A percentile compares a stretch with the other conserved stretches of the same genome.
These are phyloP conservation scores for Loxodes magnus DNA, from an alignment of 73 alveolate genomes.

Conservation along the genomic window DNA sequence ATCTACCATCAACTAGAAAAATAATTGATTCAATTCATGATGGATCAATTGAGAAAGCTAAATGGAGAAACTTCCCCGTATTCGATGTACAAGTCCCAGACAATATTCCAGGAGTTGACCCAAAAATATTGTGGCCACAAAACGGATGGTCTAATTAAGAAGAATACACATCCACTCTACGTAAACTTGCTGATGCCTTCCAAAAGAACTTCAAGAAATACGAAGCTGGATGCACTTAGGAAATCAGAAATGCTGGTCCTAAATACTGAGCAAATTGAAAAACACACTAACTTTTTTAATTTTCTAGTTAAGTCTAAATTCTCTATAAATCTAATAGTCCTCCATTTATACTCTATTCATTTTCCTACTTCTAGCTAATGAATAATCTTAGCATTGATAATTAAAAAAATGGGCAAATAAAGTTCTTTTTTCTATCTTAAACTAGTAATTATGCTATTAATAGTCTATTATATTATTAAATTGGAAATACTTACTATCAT, in stretches of 20 bases:
- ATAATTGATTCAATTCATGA: slow-evolving; percentile 87
- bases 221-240: slow-evolving; percentile 24
- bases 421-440: too few species aligned
- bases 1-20: slow-evolving; percentile 68
- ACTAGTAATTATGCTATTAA: too few species aligned
- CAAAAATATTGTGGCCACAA: slow-evolving; percentile 45
- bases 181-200: not conserved
- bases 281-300: too few species aligned
- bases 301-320: too few species aligned
- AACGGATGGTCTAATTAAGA: slow-evolving; percentile 5
- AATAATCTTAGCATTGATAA: too few species aligned
- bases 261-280: too few species aligned
- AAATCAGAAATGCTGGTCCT: slow-evolving; percentile 28
- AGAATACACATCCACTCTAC: not conserved
- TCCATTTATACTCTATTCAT: too few species aligned
- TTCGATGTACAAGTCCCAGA: slow-evolving; percentile 70
- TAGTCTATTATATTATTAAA: too few species aligned
- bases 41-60: slow-evolving; percentile 61
- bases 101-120: slow-evolving; percentile 61
- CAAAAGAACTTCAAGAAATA: slow-evolving; percentile 35
- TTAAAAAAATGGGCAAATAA: too few species aligned
- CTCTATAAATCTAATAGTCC: too few species aligned
- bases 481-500: too few species aligned
- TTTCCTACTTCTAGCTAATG: too few species aligned
- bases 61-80: slow-evolving; percentile 27